Evolutionary conservation across 306 rosid species (phyloP), one percentile per base, ranked within the genome.

Genomic region (Pyrus pyrifolia): DNA sequence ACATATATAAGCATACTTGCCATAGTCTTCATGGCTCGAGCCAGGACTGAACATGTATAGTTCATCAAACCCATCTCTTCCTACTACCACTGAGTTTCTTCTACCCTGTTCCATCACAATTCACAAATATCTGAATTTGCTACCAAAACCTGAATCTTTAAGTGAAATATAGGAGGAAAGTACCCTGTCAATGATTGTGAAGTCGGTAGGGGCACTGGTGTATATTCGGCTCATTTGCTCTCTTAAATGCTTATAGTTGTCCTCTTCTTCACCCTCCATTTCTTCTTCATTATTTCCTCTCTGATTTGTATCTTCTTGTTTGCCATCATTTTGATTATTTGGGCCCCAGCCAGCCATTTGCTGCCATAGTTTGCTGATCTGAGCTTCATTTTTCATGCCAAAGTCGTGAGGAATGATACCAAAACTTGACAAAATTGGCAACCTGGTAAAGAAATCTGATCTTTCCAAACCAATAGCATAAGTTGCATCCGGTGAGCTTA

Each of bases 401-500:
- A 67, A 81, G 52, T 87, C 84, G 4, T 89, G 85, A 75, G 95
- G 97, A 73, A 86, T 76, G 49, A 92, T 62, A 58, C 81, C 65
- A 52, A 80, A 90, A 27, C 72, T 77, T 38, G 97, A 84, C 66
- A 78, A 75, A 79, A 88, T 79, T 70, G 93, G 93, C 27, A 89
- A 80, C 29, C 55, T 68, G 58, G 66, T 76, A 42, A 75, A 73
- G 83, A 90, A 92, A 72, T 72, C 79, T 30, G 97, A 94, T 71
- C 91, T 73, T 82, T 89, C 95, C 70, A 92, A 69, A 69, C 97
- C 98, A 44, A 94, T 25, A 52, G 96, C 97, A 68, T 73, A 92
- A 35, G 97, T 92, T 69, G 98, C 97, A 67, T 90, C 96, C 11
- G 98, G 93, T 45, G 97, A 74, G 84, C 97, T 91, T 72, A 90